These are phyloP conservation scores for Spatholobus suberectus DNA, from an alignment of 306 rosid species.

Conservation along the genomic window DNA sequence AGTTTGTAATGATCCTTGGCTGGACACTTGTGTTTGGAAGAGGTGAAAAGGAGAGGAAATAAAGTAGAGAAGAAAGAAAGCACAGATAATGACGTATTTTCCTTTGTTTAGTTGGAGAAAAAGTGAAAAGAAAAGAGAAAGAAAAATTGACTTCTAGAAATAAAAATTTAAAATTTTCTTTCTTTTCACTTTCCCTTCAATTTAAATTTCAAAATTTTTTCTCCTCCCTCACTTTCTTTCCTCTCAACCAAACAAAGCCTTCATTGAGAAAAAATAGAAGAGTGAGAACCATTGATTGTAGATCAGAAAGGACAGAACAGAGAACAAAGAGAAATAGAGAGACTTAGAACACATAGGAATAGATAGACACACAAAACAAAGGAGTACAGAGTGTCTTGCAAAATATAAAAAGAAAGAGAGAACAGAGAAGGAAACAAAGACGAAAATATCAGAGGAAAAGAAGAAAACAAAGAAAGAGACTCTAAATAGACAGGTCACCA, in stretches of 20 bases:
- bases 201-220: no score
- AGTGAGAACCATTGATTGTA: not conserved
- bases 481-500: not conserved
- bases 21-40: no score
- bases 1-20: not conserved
- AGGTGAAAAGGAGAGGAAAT: no score
- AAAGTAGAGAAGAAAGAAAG: no score
- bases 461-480: not conserved
- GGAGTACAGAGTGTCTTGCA: not conserved
- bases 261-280: not conserved
- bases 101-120: no score
- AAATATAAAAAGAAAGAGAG: not conserved
- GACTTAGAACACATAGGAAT: not conserved
- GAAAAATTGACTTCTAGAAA: no score
- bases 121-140: no score
- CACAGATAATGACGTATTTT: no score
- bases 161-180: no score
- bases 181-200: no score
- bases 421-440: not conserved
- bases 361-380: not conserved
- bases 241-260: no score
- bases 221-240: no score
- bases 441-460: not conserved
- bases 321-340: not conserved
- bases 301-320: not conserved